Conservation (phyloP, 106 monocot genomes). For the Platanthera zijinensis region DNA sequence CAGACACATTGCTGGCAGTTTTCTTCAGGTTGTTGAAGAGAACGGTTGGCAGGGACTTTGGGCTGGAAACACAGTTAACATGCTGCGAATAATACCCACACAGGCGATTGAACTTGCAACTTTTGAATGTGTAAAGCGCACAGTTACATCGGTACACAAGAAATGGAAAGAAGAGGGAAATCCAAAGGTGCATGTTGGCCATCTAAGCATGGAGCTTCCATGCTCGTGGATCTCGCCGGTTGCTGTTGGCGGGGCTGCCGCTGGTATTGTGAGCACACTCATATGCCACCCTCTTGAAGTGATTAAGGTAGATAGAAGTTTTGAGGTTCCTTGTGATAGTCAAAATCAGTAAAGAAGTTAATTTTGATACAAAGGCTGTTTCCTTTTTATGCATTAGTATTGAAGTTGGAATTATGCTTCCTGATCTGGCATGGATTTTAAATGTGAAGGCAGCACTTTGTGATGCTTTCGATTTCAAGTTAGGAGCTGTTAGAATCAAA, state of each 20-base stretch:
- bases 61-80: constrained; percentile 90
- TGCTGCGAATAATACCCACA: constrained; percentile 87
- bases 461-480: not conserved
- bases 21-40: constrained; percentile 62
- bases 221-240: constrained; percentile 75
- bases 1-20: constrained; percentile 61
- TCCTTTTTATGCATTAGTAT: not conserved
- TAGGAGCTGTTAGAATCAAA: too few species aligned
- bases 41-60: constrained; percentile 85
- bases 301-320: constrained; percentile 49
- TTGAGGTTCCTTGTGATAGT: not conserved
- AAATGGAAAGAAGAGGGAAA: constrained; percentile 37
- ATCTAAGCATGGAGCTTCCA: constrained; percentile 36
- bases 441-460: not conserved
- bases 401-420: not conserved
- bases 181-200: constrained; percentile 34
- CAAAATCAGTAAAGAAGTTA: not conserved
- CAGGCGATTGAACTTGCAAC: constrained; percentile 88
- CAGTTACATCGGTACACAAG: constrained; percentile 42
- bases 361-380: not conserved
- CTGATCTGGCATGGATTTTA: not conserved
- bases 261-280: constrained; percentile 85
- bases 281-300: constrained; percentile 95
- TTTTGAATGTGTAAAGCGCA: constrained; percentile 72
- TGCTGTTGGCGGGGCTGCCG: constrained; percentile 89